Conservation (phyloP, 345 rosid species). For the Eutrema heterophyllum region DNA sequence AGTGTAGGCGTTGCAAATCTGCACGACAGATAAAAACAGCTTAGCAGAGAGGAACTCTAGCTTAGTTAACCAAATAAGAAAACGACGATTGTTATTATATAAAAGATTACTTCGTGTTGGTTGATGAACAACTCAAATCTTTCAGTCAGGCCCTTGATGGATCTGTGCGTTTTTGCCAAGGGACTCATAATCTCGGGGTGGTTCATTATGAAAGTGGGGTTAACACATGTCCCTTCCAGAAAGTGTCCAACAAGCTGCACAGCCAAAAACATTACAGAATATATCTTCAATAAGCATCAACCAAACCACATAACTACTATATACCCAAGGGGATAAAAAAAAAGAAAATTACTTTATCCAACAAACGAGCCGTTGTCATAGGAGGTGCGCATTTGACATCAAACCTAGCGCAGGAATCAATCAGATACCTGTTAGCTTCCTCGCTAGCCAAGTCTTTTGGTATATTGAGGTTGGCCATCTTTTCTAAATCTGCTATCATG, state of each 20-base stretch:
- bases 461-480: conserved; percentile 68
- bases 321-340: too few species aligned
- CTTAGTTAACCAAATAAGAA: too few species aligned
- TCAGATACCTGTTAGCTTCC: conserved; percentile 68
- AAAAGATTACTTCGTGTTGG: conserved; percentile 91
- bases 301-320: too few species aligned
- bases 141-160: conserved; percentile 2
- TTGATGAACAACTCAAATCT: conserved; percentile 83
- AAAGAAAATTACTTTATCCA: conserved; percentile 59
- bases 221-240: conserved; percentile 80
- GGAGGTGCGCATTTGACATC: conserved; percentile 90
- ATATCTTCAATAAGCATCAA: too few species aligned
- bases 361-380: conserved; percentile 76
- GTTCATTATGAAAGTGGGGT: conserved; percentile 86
- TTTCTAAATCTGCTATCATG: conserved; percentile 84
- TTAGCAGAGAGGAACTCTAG: too few species aligned
- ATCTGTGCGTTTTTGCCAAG: conserved; percentile 49
- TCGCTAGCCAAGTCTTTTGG: conserved; percentile 79
- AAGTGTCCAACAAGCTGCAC: conserved; percentile 91
- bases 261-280: too few species aligned
- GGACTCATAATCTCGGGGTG: conserved; percentile 36
- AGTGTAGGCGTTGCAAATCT: conserved; percentile 94
- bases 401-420: conserved; percentile 59
- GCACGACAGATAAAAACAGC: too few species aligned
- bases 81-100: too few species aligned